Base-by-base conservation (phyloP, 2,329 filamentous ascomycete species). In the Meredithiella fracta region DNA sequence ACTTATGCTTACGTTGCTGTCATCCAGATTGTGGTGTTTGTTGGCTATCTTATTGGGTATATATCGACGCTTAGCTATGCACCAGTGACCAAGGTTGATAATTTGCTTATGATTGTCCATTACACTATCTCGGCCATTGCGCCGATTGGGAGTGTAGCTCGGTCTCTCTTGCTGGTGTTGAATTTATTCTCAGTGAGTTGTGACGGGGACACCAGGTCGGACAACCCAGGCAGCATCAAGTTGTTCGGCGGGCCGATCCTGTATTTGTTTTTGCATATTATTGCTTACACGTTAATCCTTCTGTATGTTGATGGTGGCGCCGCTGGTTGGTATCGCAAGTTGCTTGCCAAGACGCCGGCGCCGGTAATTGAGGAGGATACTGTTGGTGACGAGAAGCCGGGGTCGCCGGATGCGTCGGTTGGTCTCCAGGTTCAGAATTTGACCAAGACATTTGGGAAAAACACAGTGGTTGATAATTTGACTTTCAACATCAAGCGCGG, bases 141-240 rank as follows among this genome's bases (percentile, higher is more conserved):
- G 1, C 90, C 90, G 0, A 80, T 91, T 50, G 85, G 82, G 1
- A 92, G 83, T 47, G 72, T 91, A 11, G 72, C 87, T 20, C 76
- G 87, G 58, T 76, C 86, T 0, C 67, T 96, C 34, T 85, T 95
- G 62, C 70, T 94, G 3, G 74, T 82, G 0, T 73, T 94, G 53
- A 96, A 96, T 64, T 72, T 90, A 1, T 95, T 96, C 67, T 89
- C 85, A 1, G 76, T 86, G 0, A 76, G 87, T 1, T 96, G 90
- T 65, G 74, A 78, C 31, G 81, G 76, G 25, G 71, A 78, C 20
- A 59, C 72, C n/a, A 68, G 89, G 20, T 79, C 82, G 1, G 70
- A 73, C 1, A 83, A 86, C 60, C 86, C 89, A 0, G 84, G 79
- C 5, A 79, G 75, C 3, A 79, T 95, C 31, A 74, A 75, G 0